These are phyloP conservation scores for Blepharisma japonicum DNA, from an alignment of 73 alveolate genomes.

Conservation along the genomic window DNA sequence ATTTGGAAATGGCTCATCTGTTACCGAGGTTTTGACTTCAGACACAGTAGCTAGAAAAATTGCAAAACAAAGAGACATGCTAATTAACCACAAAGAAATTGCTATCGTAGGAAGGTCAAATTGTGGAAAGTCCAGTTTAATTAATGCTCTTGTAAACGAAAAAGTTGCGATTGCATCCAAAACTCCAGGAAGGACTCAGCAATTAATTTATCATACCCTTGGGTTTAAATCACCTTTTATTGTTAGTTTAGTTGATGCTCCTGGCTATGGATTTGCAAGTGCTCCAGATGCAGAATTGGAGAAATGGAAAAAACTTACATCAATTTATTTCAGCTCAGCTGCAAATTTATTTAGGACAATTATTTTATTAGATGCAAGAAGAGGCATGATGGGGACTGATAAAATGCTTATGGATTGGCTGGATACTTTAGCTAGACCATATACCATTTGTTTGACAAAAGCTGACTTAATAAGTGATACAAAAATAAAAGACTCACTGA, in stretches of 20 bases:
- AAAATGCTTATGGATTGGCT: conserved; percentile 40
- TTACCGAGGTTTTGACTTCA: neutral
- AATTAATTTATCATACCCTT: conserved; percentile 30
- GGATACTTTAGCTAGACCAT: conserved; percentile 22
- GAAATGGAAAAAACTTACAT: conserved; percentile 50
- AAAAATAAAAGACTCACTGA: neutral
- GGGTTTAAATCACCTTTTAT: conserved; percentile 5
- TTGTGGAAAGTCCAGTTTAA: conserved; percentile 25
- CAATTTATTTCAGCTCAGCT: conserved; percentile 32
- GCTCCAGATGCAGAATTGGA: conserved; percentile 46
- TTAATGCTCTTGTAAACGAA: conserved; percentile 6
- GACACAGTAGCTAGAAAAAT: neutral
- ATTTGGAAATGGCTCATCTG: conserved; percentile 4
- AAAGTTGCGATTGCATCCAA: conserved; percentile 39
- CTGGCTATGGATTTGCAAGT: conserved; percentile 70
- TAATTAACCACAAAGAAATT: neutral
- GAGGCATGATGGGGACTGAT: conserved; percentile 48
- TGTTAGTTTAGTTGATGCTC: conserved; percentile 53
- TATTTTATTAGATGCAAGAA: conserved; percentile 40
- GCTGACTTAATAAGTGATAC: conserved; percentile 28
- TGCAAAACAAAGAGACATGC: neutral
- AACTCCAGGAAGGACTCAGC: conserved; percentile 63
- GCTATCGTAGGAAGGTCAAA: conserved; percentile 38
- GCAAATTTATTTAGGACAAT: neutral
- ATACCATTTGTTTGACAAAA: conserved; percentile 50